Percentiles rank a stretch among this genome's conserved stretches.
Conservation (phyloP, 2,329 filamentous ascomycete species). For the Lachnum nothofagi region DNA sequence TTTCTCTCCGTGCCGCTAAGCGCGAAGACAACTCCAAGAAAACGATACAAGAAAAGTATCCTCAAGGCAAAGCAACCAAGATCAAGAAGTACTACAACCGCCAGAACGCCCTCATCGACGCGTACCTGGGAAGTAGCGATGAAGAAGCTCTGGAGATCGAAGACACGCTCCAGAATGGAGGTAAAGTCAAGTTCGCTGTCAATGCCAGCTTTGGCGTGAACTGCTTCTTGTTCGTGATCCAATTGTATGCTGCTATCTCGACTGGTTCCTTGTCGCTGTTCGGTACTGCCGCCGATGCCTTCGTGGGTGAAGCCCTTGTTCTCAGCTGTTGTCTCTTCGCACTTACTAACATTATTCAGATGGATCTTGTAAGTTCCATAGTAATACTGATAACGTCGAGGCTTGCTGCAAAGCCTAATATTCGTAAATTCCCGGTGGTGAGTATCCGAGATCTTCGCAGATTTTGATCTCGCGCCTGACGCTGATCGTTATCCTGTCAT, state of each 20-base stretch:
- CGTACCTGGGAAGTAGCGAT: conserved; percentile 51
- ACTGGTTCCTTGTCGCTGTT: conserved; percentile 59
- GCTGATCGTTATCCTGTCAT: conserved; percentile 12
- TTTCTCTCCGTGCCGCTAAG: conserved; percentile 30
- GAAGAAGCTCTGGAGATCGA: conserved; percentile 49
- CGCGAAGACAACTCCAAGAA: conserved; percentile 36
- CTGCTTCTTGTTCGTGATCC: conserved; percentile 52
- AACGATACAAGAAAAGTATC: conserved; percentile 46
- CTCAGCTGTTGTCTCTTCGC: conserved; percentile 7
- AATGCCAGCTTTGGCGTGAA: conserved; percentile 48
- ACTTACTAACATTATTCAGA: conserved; percentile 34
- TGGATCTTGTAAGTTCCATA: conserved; percentile 60
- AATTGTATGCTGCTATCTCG: conserved; percentile 53
- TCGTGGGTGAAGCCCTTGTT: conserved; percentile 37
- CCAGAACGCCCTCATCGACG: conserved; percentile 46
- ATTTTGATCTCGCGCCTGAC: conserved; percentile 2
- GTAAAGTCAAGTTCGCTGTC: conserved; percentile 50
- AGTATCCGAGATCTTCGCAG: conserved; percentile 18
- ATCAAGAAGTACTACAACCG: conserved; percentile 44
- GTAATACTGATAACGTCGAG: conserved; percentile 58
- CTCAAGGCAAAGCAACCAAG: conserved; percentile 39
- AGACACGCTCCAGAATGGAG: conserved; percentile 46
- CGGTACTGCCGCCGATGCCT: conserved; percentile 61
- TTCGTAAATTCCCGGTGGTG: conserved; percentile 58
- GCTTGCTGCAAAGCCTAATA: conserved; percentile 53